Evolutionary conservation across 176 grass and related monocot species (phyloP), one percentile per base, ranked within the genome.

Genomic region (Avena eriantha): DNA sequence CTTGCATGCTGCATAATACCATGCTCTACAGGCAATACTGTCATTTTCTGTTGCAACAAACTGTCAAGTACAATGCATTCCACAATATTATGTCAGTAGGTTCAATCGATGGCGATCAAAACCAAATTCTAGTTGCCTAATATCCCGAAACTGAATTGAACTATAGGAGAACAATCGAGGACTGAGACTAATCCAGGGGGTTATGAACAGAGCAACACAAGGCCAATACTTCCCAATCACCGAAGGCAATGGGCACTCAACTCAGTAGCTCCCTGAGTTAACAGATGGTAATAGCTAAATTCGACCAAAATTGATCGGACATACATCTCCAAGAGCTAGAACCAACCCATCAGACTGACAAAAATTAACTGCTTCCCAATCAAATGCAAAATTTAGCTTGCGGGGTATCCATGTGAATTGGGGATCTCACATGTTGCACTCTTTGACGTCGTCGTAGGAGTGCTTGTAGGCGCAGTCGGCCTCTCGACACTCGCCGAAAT

Each of bases 381-480:
- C 36, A 48, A 49, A 84, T 16, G 29, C 21, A 29, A 50, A 71
- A 86, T 17, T 86, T 31, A 76, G 33, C 46, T 66, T 17, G 46
- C 8, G 34, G 69, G 14, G 54, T 56, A 8, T 1, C 7, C 11
- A 16, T 22, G 18, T 21, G 53, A 18, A 47, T 54, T 9, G 76
- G 58, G 16, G 23, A 81, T 81, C 88, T 83, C 90, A 99, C 97
- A 99, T 96, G 64, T 96, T 96, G 82, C 97, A 99, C 91, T 99
- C 97, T 83, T 96, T 99, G 79, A 96, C 87, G 76, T 99, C 97
- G 29, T 96, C 97, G 50, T 94, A 91, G 7, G 97, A 94, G 86
- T 99, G 97, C 90, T 99, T 99, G 78, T 99, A 99, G 1, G 95
- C 82, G 85, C 97, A 99, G 86, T 99, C 97, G 54, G 93, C 87